A percentile compares a stretch with the other conserved stretches of the same genome.
Evolutionary conservation across 202 grass and related monocot species (phyloP).

Genomic region (Dendrocalamus latiflorus): DNA sequence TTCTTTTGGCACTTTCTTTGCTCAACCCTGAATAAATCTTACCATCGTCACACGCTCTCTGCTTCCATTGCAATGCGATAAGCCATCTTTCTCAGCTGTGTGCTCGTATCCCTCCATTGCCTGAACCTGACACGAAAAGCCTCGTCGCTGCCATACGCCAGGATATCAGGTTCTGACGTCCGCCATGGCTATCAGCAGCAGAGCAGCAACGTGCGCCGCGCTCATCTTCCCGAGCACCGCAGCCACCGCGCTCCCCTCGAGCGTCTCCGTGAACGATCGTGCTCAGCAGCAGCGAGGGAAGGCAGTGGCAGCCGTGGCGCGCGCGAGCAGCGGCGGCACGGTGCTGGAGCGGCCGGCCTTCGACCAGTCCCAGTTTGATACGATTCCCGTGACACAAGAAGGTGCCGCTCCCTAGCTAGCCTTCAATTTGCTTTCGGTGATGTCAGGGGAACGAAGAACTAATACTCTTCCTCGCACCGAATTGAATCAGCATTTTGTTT

Average conservation of each 20-base stretch:
- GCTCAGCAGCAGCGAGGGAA: not conserved
- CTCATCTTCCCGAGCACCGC: conserved; percentile 16
- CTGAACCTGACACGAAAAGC: not conserved
- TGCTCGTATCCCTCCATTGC: not conserved
- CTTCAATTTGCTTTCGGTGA: no score
- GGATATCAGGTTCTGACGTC: not conserved
- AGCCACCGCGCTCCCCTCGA: not conserved
- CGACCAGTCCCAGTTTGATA: conserved; percentile 61
- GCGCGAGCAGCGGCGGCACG: conserved; percentile 20
- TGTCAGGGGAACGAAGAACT: not conserved
- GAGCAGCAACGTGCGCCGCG: conserved; percentile 30
- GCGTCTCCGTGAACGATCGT: not conserved
- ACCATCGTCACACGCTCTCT: not conserved
- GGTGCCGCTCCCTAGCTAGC: conserved; percentile 9
- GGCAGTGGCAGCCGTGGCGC: not conserved
- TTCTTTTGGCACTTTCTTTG: not conserved
- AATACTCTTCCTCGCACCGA: not conserved
- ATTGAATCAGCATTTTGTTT: not conserved
- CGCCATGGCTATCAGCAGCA: conserved; percentile 25
- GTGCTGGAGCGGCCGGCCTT: conserved; percentile 55
- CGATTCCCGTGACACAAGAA: conserved; percentile 39
- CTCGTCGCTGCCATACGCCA: not conserved
- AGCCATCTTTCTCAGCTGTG: not conserved
- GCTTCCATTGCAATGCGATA: not conserved
- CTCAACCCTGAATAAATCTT: conserved; percentile 41